These are phyloP conservation scores for Chenopodium berlandieri DNA, from an alignment of 148 eudicot species.

Conservation along the genomic window DNA sequence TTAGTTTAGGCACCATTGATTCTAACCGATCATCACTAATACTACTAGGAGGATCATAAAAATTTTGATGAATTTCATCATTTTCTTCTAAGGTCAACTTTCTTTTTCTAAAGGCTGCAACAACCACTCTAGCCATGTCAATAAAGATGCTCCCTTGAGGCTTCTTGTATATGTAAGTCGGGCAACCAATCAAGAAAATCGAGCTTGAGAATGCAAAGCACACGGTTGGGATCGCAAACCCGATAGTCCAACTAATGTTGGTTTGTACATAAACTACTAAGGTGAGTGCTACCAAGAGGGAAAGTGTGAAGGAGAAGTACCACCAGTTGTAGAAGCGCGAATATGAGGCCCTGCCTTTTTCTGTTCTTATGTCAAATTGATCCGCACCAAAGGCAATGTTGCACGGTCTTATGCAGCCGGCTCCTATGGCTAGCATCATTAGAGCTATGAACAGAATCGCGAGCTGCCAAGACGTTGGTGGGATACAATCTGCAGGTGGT, in stretches of 20 bases:
- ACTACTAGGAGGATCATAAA: constrained; percentile 39
- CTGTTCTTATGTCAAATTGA: constrained; percentile 58
- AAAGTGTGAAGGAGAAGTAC: constrained; percentile 67
- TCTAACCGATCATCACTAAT: constrained; percentile 4
- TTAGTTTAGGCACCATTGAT: constrained; percentile 5
- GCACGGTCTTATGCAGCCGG: constrained; percentile 68
- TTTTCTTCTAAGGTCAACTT: constrained; percentile 8
- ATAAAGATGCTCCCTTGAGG: constrained; percentile 61
- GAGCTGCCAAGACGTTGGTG: constrained; percentile 48
- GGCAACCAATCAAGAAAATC: constrained; percentile 50
- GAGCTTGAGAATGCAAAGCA: constrained; percentile 45
- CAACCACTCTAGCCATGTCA: constrained; percentile 49
- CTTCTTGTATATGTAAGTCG: constrained; percentile 39
- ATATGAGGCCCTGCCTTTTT: constrained; percentile 46
- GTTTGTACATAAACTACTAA: constrained; percentile 69
- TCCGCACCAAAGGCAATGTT: constrained; percentile 87
- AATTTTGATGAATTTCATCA: background rate
- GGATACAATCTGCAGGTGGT: constrained; percentile 18
- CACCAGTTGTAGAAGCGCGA: constrained; percentile 77
- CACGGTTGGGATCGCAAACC: constrained; percentile 59
- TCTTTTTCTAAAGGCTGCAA: constrained; percentile 53
- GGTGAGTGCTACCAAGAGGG: constrained; percentile 62
- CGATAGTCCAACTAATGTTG: constrained; percentile 63
- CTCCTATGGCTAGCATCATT: constrained; percentile 44
- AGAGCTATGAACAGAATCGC: constrained; percentile 46